Evolutionary conservation across 768 basidiomycete species (phyloP).

Genomic region (Boletus insuetus): DNA sequence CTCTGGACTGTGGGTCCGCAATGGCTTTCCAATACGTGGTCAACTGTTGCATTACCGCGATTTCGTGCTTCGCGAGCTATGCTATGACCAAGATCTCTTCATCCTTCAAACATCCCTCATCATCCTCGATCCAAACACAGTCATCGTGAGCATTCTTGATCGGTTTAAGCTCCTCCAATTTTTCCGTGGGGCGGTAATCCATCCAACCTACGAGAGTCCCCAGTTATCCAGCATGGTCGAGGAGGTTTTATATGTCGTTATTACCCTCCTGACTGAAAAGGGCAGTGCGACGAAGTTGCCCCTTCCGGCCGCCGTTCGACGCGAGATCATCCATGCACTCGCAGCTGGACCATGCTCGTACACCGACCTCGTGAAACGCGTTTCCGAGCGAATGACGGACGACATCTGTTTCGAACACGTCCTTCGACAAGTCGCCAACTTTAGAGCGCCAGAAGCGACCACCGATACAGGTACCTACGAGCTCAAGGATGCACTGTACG

Average conservation of each 20-base stretch:
- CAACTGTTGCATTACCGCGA: slow-evolving; percentile 96
- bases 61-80: slow-evolving; percentile 91
- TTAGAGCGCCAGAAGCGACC: slow-evolving; percentile 75
- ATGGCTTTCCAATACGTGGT: slow-evolving; percentile 92
- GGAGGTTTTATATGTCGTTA: slow-evolving; percentile 84
- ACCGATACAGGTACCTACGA: slow-evolving; percentile 86
- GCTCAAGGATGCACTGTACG: slow-evolving; percentile 76
- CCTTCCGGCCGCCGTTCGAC: slow-evolving; percentile 59
- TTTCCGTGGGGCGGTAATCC: slow-evolving; percentile 62
- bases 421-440: slow-evolving; percentile 74
- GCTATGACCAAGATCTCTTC: slow-evolving; percentile 94
- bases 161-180: slow-evolving; percentile 81
- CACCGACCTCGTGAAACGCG: slow-evolving; percentile 86
- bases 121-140: slow-evolving; percentile 70
- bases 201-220: slow-evolving; percentile 60
- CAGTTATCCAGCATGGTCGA: slow-evolving; percentile 87
- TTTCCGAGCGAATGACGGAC: slow-evolving; percentile 87
- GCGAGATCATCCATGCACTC: slow-evolving; percentile 89
- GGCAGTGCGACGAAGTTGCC: slow-evolving; percentile 70
- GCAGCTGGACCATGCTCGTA: slow-evolving; percentile 86
- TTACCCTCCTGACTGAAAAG: slow-evolving; percentile 82
- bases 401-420: slow-evolving; percentile 79
- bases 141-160: slow-evolving; percentile 85
- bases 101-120: slow-evolving; percentile 84
- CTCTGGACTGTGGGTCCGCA: slow-evolving; percentile 95